Base-by-base conservation (phyloP, 75 land plant species). In the Sequoia sempervirens region DNA sequence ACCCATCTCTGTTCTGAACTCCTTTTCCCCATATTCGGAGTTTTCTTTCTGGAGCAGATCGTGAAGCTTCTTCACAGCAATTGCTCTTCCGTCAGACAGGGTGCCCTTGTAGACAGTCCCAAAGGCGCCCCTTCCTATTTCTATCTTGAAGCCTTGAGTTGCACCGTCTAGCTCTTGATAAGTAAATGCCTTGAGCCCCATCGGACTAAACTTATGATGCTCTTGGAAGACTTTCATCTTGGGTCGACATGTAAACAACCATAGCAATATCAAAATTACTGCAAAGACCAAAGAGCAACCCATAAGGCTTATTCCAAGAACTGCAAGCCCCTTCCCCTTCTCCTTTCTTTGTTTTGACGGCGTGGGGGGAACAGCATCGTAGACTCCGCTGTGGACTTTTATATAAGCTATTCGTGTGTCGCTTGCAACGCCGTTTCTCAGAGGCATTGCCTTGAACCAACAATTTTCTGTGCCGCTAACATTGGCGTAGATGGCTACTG, bases 131-230 rank as follows among this genome's bases (percentile, higher is more conserved):
- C 82, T 81, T 1, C 92, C 92, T 0, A 91, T 32, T 69, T 83
- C 36, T 56, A 68, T 34, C 36, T 40, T 83, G 52, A 89, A 91
- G 0, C 83, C 83, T 2, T 64, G 41, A 2, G 92, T 91, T 28
- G 92, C 92, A 17, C 53, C 80, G n/a, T 83, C 81, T n/a, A 91
- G 75, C 76, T 91, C 92, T 37, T 75, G 85, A 80, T 85, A 89
- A 5, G 85, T 88, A 75, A 89, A 91, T 18, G 73, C 30, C 38
- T 28, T 68, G 52, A 56, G 26, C 32, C 70, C 32, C 12, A 8
- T 26, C 32, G 70, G 23, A 56, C 4, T 28, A 28, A 68, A 68
- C 45, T 4, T 17, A 58, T 37, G 50, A 20, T 75, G 28, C 69
- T 68, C 32, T 7, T 28, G 70, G 2, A 8, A 26, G 32, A 9